phyloP scores from a whole-genome alignment of 2,329 filamentous ascomycete species.

The Trichocomaceae sp. region DNA sequence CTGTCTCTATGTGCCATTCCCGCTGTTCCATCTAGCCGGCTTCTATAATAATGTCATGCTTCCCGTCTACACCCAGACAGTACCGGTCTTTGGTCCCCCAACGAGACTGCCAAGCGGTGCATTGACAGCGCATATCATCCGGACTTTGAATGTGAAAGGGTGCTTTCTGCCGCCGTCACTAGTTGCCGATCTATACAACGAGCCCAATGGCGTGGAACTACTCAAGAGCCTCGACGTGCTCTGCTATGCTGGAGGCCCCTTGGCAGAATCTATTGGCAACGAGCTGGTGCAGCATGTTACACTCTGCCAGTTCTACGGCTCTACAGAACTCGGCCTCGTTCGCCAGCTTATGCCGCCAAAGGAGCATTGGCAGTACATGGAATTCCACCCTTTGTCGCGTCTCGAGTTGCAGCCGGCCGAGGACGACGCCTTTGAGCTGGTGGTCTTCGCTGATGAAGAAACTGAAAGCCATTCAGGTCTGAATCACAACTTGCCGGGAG shows the following conservation, averaged over 20 bases:
- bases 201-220: not conserved
- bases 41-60: not conserved
- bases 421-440: constrained; percentile 5
- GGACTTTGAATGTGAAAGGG: not conserved
- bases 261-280: constrained; percentile 4
- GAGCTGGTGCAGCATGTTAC: constrained; percentile 1
- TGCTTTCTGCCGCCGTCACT: constrained; percentile 3
- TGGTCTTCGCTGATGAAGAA: not conserved
- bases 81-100: constrained; percentile 1
- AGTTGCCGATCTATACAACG: not conserved
- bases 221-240: not conserved
- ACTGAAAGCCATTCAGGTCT: not conserved
- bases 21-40: constrained; percentile 5
- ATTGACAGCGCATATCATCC: not conserved
- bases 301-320: constrained; percentile 6
- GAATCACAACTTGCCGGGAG: constrained; percentile 7
- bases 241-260: constrained; percentile 6
- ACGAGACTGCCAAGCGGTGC: constrained; percentile 5
- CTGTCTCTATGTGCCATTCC: constrained; percentile 2
- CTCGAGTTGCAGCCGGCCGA: not conserved
- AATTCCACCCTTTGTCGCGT: constrained; percentile 2
- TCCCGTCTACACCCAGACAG: not conserved
- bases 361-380: constrained; percentile 9
- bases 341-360: constrained; percentile 7
- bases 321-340: constrained; percentile 7